Conservation (phyloP, 164 flowering plant genomes). For the Vitis labrusca region DNA sequence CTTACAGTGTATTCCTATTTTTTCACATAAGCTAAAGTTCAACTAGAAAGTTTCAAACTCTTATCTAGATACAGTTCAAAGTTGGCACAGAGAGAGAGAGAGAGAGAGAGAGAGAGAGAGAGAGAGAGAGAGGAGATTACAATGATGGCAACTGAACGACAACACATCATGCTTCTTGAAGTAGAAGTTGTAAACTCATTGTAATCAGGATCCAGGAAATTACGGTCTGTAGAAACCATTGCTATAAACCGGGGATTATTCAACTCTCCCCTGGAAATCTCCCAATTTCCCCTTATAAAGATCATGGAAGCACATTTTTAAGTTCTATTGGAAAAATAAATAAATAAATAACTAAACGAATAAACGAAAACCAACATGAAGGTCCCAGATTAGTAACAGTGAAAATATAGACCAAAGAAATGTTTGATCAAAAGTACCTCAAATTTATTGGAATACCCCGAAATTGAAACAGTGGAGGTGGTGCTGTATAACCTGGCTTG, state of each 20-base stretch:
- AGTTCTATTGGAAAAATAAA: not conserved
- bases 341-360: too few relatives aligned
- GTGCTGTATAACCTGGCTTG: conserved; percentile 62
- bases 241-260: conserved; percentile 40
- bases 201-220: conserved; percentile 27
- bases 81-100: too few relatives aligned
- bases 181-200: conserved; percentile 43
- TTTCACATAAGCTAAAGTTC: too few relatives aligned
- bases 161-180: conserved; percentile 46
- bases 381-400: not conserved
- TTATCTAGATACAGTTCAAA: too few relatives aligned
- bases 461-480: conserved; percentile 55
- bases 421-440: conserved; percentile 37
- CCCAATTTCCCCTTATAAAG: conserved; percentile 56
- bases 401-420: not conserved
- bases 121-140: conserved; percentile 36
- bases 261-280: conserved; percentile 41
- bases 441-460: conserved; percentile 54
- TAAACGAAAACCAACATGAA: too few relatives aligned
- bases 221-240: conserved; percentile 48
- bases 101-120: conserved; percentile 13
- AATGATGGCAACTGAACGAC: conserved; percentile 41
- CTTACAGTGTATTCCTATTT: too few relatives aligned
- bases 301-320: not conserved
- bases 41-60: too few relatives aligned